phyloP scores from a whole-genome alignment of 768 basidiomycete species.

The Amanita brunnescens region DNA sequence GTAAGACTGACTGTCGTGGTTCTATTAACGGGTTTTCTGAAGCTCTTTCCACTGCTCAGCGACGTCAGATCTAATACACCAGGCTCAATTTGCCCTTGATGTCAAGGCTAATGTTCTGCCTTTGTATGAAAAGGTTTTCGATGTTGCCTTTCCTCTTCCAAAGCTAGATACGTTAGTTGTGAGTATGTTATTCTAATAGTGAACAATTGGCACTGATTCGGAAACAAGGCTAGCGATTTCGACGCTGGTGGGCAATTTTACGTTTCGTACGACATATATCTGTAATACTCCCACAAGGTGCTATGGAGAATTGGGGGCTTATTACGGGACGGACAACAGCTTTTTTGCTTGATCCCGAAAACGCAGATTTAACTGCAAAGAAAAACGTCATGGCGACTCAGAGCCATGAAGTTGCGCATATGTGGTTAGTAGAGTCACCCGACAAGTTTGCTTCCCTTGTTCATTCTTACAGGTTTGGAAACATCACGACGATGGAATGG shows the following conservation, averaged over 20 bases:
- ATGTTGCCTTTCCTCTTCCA: constrained; percentile 86
- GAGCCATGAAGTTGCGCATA: constrained; percentile 82
- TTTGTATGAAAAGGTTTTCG: constrained; percentile 87
- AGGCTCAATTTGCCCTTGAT: constrained; percentile 81
- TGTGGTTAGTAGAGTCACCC: constrained; percentile 42
- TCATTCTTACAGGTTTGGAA: constrained; percentile 58
- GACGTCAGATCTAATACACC: constrained; percentile 74
- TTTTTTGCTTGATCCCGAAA: constrained; percentile 73
- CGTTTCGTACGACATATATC: background rate
- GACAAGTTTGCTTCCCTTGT: background rate
- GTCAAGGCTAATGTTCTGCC: constrained; percentile 77
- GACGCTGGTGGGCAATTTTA: constrained; percentile 50
- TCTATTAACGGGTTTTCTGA: background rate
- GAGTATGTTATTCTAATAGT: constrained; percentile 15
- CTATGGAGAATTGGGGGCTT: constrained; percentile 94
- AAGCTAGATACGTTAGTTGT: constrained; percentile 92
- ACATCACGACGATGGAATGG: constrained; percentile 92
- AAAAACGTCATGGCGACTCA: constrained; percentile 72
- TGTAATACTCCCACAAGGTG: constrained; percentile 29
- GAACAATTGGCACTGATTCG: background rate
- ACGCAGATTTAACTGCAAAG: constrained; percentile 62
- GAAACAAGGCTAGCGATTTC: constrained; percentile 67
- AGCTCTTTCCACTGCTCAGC: constrained; percentile 29
- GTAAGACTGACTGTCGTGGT: constrained; percentile 26
- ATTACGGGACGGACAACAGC: constrained; percentile 84